phyloP scores from a whole-genome alignment of 352 stramenopile species.

The Globisporangium perplexum region DNA sequence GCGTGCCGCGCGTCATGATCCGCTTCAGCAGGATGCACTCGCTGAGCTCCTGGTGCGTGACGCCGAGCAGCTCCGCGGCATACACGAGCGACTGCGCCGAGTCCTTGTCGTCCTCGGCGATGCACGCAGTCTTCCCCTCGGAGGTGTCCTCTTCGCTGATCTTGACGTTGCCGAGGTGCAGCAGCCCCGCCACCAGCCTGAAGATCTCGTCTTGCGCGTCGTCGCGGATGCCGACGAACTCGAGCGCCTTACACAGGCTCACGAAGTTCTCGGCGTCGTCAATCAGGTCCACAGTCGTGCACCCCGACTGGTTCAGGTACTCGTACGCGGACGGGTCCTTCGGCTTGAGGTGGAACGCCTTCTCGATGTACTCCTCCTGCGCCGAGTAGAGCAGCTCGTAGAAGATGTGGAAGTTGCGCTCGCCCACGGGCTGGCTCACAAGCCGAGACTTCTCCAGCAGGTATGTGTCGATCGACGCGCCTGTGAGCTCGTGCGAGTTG shows the following conservation, averaged over 20 bases:
- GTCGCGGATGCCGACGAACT: slow-evolving; percentile 70
- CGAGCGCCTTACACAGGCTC: slow-evolving; percentile 53
- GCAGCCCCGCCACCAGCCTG: slow-evolving; percentile 54
- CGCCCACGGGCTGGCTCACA: slow-evolving; percentile 48
- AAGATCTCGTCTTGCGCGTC: slow-evolving; percentile 71
- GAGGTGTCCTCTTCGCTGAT: slow-evolving; percentile 69
- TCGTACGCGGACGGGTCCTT: slow-evolving; percentile 18
- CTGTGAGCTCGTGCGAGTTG: slow-evolving; percentile 63
- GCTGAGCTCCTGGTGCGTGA: slow-evolving; percentile 53
- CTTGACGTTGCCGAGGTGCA: slow-evolving; percentile 77
- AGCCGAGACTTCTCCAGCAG: neutral
- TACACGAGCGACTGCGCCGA: slow-evolving; percentile 42
- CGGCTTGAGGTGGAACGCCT: slow-evolving; percentile 43
- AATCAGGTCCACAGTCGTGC: slow-evolving; percentile 59
- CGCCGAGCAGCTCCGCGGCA: slow-evolving; percentile 58
- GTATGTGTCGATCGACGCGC: slow-evolving; percentile 34
- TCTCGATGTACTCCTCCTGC: slow-evolving; percentile 41
- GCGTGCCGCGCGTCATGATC: slow-evolving; percentile 69
- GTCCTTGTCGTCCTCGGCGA: slow-evolving; percentile 32
- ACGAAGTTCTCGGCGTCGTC: slow-evolving; percentile 68
- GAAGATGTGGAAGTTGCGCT: slow-evolving; percentile 87
- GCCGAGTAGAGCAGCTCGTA: slow-evolving; percentile 74
- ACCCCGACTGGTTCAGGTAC: slow-evolving; percentile 54
- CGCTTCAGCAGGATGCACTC: slow-evolving; percentile 77
- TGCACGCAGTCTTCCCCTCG: slow-evolving; percentile 67